Conservation (phyloP, 2,329 filamentous ascomycete genomes). For the Aureobasidium sp. region DNA sequence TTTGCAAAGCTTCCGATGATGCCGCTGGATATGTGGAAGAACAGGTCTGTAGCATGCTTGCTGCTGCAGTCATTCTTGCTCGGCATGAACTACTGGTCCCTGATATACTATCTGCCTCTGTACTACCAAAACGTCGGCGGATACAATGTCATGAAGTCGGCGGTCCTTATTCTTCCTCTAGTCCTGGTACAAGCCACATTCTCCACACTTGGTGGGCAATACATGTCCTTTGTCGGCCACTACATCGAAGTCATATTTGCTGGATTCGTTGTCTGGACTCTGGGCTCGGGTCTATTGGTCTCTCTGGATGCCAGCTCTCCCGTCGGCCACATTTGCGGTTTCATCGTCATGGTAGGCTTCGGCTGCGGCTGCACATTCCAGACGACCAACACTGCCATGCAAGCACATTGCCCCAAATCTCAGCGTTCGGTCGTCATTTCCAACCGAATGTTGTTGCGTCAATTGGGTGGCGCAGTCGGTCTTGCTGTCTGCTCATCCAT, state of each 20-base stretch:
- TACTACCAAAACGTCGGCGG: conserved; percentile 44
- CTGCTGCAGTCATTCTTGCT: conserved; percentile 54
- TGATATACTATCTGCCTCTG: conserved; percentile 45
- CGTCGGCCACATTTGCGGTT: conserved; percentile 26
- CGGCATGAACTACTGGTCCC: conserved; percentile 54
- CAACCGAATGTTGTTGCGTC: conserved; percentile 35
- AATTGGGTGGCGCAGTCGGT: conserved; percentile 32
- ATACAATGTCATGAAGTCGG: conserved; percentile 45
- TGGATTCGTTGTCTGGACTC: conserved; percentile 33
- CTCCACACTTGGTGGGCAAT: conserved; percentile 43
- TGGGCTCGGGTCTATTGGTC: conserved; percentile 31
- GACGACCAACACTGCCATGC: conserved; percentile 33
- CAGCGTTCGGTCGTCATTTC: conserved; percentile 35
- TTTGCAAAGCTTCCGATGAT: conserved; percentile 44
- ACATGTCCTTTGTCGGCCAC: conserved; percentile 42
- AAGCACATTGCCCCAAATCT: conserved; percentile 32
- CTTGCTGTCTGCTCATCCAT: conserved; percentile 31
- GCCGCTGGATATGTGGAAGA: conserved; percentile 48
- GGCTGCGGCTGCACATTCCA: conserved; percentile 31
- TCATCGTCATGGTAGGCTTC: conserved; percentile 30
- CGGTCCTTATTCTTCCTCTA: conserved; percentile 40
- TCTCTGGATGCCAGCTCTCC: conserved; percentile 25
- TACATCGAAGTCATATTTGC: conserved; percentile 38
- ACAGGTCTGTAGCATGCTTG: conserved; percentile 47
- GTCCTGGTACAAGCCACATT: conserved; percentile 19